These are phyloP conservation scores for Amanita subjunquillea DNA, from an alignment of 768 basidiomycete genomes.

Conservation along the genomic window DNA sequence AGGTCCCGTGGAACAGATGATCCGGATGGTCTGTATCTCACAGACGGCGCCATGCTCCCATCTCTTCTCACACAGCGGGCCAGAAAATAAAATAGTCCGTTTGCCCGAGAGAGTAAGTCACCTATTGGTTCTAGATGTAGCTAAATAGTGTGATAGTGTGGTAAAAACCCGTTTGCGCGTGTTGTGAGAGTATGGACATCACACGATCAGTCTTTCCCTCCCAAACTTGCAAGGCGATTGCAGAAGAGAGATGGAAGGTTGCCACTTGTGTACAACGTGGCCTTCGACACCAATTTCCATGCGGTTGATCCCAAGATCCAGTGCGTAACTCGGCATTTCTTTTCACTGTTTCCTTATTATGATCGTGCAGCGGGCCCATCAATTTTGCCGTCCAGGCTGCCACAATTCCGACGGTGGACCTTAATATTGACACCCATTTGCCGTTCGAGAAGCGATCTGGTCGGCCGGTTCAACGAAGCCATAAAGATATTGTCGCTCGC, in stretches of 20 bases:
- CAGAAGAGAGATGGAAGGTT: constrained; percentile 14
- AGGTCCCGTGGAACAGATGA: constrained; percentile 17
- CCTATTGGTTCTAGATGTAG: neutral
- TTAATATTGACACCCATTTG: constrained; percentile 11
- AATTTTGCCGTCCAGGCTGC: constrained; percentile 14
- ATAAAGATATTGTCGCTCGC: constrained; percentile 17
- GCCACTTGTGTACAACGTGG: constrained; percentile 22
- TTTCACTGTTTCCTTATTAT: neutral
- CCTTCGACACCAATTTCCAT: constrained; percentile 22
- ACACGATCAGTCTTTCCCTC: constrained; percentile 25
- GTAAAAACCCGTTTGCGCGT: constrained; percentile 14
- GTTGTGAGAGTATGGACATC: constrained; percentile 25
- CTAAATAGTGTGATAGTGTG: constrained; percentile 7
- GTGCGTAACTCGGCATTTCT: neutral
- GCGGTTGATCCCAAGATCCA: constrained; percentile 2
- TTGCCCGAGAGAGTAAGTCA: constrained; percentile 21
- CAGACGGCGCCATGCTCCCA: constrained; percentile 17
- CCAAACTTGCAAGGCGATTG: constrained; percentile 12
- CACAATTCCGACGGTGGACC: constrained; percentile 12
- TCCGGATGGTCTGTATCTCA: constrained; percentile 23
- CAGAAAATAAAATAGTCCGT: constrained; percentile 22
- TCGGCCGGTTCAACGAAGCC: constrained; percentile 10
- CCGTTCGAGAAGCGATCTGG: constrained; percentile 5
- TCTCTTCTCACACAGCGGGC: constrained; percentile 18
- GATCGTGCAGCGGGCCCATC: constrained; percentile 1